Evolutionary conservation across 352 stramenopile genomes (phyloP), one percentile per base, ranked within the genome.

Genomic region (Saprolegnia diclina): DNA sequence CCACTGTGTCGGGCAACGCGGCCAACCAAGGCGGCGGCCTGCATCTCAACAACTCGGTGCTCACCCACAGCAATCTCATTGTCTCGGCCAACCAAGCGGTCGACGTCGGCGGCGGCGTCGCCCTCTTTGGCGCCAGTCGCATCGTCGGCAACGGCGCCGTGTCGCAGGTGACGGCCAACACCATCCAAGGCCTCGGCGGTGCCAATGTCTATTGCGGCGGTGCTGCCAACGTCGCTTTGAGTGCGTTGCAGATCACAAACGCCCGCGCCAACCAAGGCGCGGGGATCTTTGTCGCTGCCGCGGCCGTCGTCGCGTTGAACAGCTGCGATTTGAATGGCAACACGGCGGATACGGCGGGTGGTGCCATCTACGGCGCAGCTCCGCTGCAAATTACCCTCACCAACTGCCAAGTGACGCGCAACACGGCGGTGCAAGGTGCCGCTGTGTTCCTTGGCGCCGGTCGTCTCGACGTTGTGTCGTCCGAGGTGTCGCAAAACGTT

Each of bases 161-260:
- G n/a, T 52, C n/a, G 19, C 24, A 52, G 13, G 14, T 65, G 22
- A 22, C 57, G 3, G n/a, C n/a, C 19, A 65, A 65, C 57, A 35
- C 19, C 19, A 52, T 65, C 32, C n/a, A 22, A n/a, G 38, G 38
- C 19, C n/a, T 55, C 5, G 29, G n/a, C n/a, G 57, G 57, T 32
- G 57, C 57, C 26, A 65, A 65, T 22, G 26, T 65, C 11, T 65
- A 37, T 22, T 52, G 57, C 35, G 57, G 50, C 35, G 18, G n/a
- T n/a, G 24, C 19, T 53, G 21, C 26, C 21, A n/a, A 0, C 35
- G 61, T 22, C 29, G 5, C 10, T 22, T 11, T 67, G 13, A 42
- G 24, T 10, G 19, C 13, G 11, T 9, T 50, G 61, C 24, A 57
- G 10, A 29, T 67, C 13, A 29, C 22, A n/a, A 7, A 29, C n/a